Conservation (phyloP, 148 eudicot species). For the Vaccinium vitisidaea region DNA sequence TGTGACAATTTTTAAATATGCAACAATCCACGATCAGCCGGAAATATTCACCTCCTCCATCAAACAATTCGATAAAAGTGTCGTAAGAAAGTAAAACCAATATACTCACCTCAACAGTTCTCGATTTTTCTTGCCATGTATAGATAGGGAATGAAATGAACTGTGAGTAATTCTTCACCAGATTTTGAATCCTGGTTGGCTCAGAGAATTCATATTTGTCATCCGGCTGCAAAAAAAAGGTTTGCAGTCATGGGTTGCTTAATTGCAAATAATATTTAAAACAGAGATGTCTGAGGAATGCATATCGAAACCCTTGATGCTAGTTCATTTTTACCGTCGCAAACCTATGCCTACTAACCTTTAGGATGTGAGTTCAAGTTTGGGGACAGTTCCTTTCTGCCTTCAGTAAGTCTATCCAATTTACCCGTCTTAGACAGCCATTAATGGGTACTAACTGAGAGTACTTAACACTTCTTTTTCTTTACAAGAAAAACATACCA, state of each 20-base stretch:
- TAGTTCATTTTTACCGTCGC: neutral
- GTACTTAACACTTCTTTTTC: neutral
- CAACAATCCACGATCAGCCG: neutral
- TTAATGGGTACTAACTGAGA: neutral
- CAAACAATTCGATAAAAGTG: neutral
- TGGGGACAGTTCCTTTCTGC: neutral
- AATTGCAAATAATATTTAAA: no score
- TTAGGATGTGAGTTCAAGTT: neutral
- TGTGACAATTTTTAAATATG: neutral
- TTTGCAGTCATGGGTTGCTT: neutral
- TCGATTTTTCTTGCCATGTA: constrained; percentile 97
- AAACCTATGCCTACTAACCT: neutral
- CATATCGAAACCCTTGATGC: neutral
- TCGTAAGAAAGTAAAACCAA: neutral
- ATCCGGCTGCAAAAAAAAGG: constrained; percentile 64
- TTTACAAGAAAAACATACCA: neutral
- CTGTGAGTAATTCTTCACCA: constrained; percentile 95
- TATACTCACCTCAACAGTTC: constrained; percentile 72
- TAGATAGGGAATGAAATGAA: constrained; percentile 85
- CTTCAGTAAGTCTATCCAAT: neutral
- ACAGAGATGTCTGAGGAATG: neutral
- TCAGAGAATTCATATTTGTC: constrained; percentile 95
- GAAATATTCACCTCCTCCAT: neutral
- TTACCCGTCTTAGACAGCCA: neutral
- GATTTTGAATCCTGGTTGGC: constrained; percentile 62